Base-by-base conservation (phyloP, 805 yeast species). In the Ogataea thermomethanolica region DNA sequence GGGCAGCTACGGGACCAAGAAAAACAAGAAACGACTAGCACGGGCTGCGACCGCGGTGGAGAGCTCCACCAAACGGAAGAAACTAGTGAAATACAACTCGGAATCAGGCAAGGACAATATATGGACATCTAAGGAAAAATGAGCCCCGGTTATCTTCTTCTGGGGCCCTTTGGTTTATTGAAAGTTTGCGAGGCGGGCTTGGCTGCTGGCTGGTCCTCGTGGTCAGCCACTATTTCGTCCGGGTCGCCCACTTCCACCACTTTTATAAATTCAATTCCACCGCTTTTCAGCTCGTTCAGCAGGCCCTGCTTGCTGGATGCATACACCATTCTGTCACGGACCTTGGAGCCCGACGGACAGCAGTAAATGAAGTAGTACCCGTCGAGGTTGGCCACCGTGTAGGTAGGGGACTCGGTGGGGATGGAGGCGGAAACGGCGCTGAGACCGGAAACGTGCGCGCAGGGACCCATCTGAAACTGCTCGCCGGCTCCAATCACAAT, bases 341-440 rank as follows among this genome's bases (percentile, higher is more conserved):
- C 93, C 62, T 80, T 81, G 30, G 96, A 82, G 1, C 90, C 89
- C 0, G 95, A 79, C 3, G 99, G 98, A 61, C 96, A 90, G 7
- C 91, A 73, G 58, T 87, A 87, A 24, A 90, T 76, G 59, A 91
- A 89, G 25, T 76, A 76, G 27, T 54, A 51, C 2, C 58, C 63
- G 7, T 49, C 50, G 45, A 67, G 67, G 35, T 67, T 71, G 56
- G 73, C 74, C 20, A 85, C 48, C 23, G 77, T 76, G 58, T 79
- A 89, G 54, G 65, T 86, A 62, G 80, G 88, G 45, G 55, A 70
- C 10, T 57, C 62, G 1, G 55, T 36, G 10, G 67, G 60, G 33
- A 81, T 66, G 11, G 52, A 34, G 2, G 47, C 23, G 1, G 63
- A 46, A 21, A 69, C 48, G 11, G 65, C 69, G 8, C 14, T 20